These are phyloP conservation scores for Calocera cornea DNA, from an alignment of 768 basidiomycete species.

Conservation along the genomic window DNA sequence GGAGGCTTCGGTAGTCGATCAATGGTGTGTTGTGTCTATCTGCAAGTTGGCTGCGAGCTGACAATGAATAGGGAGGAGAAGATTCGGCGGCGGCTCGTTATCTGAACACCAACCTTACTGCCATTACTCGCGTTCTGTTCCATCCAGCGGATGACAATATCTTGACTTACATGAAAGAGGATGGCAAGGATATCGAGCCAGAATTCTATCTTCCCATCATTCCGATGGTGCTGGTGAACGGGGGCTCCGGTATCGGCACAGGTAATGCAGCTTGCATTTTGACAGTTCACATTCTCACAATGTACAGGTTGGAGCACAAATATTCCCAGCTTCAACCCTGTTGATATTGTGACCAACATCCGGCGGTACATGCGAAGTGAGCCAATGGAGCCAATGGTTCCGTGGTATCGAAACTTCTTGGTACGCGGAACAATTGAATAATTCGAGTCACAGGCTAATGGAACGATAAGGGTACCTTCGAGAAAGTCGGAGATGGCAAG, in stretches of 20 bases:
- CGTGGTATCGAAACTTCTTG: slow-evolving; percentile 92
- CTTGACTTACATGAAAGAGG: slow-evolving; percentile 74
- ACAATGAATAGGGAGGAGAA: slow-evolving; percentile 57
- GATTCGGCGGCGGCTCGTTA: slow-evolving; percentile 95
- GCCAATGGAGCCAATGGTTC: slow-evolving; percentile 71
- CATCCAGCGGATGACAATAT: slow-evolving; percentile 74
- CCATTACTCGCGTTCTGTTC: slow-evolving; percentile 64
- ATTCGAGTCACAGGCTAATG: neutral
- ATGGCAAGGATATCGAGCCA: slow-evolving; percentile 76
- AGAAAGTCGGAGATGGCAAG: slow-evolving; percentile 59
- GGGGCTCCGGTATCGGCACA: slow-evolving; percentile 95
- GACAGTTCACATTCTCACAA: slow-evolving; percentile 2
- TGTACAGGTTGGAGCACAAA: slow-evolving; percentile 80
- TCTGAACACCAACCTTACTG: slow-evolving; percentile 70
- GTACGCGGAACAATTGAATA: slow-evolving; percentile 14
- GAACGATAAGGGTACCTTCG: slow-evolving; percentile 55
- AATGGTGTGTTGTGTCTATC: slow-evolving; percentile 16
- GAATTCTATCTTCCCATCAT: slow-evolving; percentile 87
- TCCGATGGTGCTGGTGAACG: slow-evolving; percentile 82
- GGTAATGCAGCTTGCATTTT: slow-evolving; percentile 31
- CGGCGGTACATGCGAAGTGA: slow-evolving; percentile 75
- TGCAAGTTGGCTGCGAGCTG: neutral
- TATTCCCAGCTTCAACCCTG: slow-evolving; percentile 84
- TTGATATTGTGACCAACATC: slow-evolving; percentile 78
- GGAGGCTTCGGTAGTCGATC: slow-evolving; percentile 91